phyloP scores from a whole-genome alignment of 192 early-diverging fungal genomes.

The Coemansia sp. region DNA sequence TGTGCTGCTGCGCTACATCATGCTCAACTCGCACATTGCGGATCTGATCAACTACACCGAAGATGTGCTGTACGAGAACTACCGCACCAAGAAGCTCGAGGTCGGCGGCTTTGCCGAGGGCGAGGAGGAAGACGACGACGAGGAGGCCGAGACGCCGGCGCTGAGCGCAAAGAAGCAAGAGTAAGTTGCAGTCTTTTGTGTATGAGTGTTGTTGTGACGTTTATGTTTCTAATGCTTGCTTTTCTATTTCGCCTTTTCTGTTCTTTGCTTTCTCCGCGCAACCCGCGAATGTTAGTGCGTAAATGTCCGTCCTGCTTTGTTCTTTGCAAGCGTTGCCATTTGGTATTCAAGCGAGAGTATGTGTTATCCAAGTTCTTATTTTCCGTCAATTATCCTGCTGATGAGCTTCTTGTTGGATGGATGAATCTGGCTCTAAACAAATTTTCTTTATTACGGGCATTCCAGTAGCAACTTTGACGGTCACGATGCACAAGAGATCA shows the following conservation, averaged over 20 bases:
- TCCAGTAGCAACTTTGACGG: background rate
- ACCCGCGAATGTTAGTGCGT: background rate
- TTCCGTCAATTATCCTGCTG: no score
- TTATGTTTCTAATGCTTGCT: slow-evolving; percentile 14
- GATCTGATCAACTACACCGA: slow-evolving; percentile 97
- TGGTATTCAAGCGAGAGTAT: no score
- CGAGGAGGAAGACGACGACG: slow-evolving; percentile 11
- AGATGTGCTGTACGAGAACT: slow-evolving; percentile 90
- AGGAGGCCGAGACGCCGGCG: slow-evolving; percentile 20
- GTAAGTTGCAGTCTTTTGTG: slow-evolving; percentile 14
- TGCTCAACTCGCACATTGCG: slow-evolving; percentile 95
- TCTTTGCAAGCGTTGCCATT: background rate
- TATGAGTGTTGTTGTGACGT: background rate
- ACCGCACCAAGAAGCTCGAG: slow-evolving; percentile 87
- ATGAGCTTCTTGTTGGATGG: background rate
- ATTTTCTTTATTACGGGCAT: background rate
- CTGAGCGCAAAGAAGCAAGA: slow-evolving; percentile 31
- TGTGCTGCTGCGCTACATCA: slow-evolving; percentile 84
- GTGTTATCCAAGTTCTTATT: no score
- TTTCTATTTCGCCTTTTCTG: background rate
- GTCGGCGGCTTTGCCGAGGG: slow-evolving; percentile 11
- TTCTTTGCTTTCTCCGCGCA: background rate
- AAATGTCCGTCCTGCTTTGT: background rate
- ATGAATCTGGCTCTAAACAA: background rate
- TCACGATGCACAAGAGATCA: background rate